A percentile compares a stretch with the other conserved stretches of the same genome.
Conservation (phyloP, 2,329 filamentous ascomycete species). For the Pezicula neosporulosa region DNA sequence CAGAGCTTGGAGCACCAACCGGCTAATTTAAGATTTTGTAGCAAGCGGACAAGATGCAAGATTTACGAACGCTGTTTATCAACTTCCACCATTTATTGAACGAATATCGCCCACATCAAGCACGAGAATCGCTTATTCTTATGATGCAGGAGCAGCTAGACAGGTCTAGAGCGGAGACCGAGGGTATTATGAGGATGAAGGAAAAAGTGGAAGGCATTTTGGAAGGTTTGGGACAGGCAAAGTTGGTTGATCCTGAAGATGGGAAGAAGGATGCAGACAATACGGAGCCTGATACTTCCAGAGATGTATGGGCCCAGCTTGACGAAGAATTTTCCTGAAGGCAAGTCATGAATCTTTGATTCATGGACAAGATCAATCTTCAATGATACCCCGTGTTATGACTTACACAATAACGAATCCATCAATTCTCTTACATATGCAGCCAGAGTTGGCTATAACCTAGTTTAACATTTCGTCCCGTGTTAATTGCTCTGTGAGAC, state of each 20-base stretch:
- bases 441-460: too few species aligned
- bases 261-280: conserved; percentile 11
- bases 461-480: too few species aligned
- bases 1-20: conserved; percentile 6
- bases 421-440: too few species aligned
- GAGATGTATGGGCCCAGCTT: conserved; percentile 39
- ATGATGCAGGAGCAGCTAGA: conserved; percentile 86
- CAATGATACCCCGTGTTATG: too few species aligned
- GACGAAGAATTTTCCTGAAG: conserved; percentile 37
- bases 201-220: conserved; percentile 73
- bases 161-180: conserved; percentile 68
- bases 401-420: too few species aligned
- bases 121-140: conserved; percentile 79
- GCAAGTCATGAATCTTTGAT: not conserved
- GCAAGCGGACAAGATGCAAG: conserved; percentile 68
- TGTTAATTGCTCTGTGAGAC: too few species aligned
- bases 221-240: conserved; percentile 58
- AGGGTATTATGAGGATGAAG: conserved; percentile 61
- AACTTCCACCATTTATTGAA: conserved; percentile 95
- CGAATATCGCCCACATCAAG: conserved; percentile 90
- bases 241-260: conserved; percentile 9
- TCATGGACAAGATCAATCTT: not conserved
- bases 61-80: conserved; percentile 78
- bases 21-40: conserved; percentile 30
- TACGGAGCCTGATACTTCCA: conserved; percentile 9